Evolutionary conservation across 495 filamentous ascomycete species (phyloP).

Genomic region (Acidomyces sp.): DNA sequence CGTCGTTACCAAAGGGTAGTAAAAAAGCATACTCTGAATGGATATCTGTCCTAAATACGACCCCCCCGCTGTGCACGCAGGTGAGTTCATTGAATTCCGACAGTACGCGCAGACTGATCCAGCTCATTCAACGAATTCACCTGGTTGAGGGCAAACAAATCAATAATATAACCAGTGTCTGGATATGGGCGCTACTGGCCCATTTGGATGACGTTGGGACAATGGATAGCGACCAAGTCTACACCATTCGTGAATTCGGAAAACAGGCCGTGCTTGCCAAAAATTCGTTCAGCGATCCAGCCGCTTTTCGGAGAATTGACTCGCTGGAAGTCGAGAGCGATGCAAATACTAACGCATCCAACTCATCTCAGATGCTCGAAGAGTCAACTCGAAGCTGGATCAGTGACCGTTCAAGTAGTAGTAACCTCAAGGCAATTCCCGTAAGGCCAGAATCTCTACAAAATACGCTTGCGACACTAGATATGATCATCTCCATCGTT

Average conservation of each 20-base stretch:
- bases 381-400: background rate
- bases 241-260: conserved; percentile 44
- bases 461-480: conserved; percentile 51
- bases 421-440: background rate
- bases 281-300: conserved; percentile 19
- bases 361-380: background rate
- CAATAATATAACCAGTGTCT: conserved; percentile 38
- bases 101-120: conserved; percentile 43
- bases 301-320: conserved; percentile 20
- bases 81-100: conserved; percentile 54
- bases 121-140: conserved; percentile 29
- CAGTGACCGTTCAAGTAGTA: background rate
- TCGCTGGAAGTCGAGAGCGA: conserved; percentile 16
- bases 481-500: conserved; percentile 83
- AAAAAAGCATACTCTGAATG: conserved; percentile 33
- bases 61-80: conserved; percentile 54
- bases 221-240: conserved; percentile 44
- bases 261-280: conserved; percentile 39
- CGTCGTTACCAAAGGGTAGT: conserved; percentile 32
- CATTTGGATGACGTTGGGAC: conserved; percentile 43
- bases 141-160: conserved; percentile 36
- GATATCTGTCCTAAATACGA: conserved; percentile 38
- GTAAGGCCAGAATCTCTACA: conserved; percentile 1
- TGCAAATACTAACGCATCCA: background rate
- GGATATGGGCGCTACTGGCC: conserved; percentile 52